Conservation (phyloP, 2,329 filamentous ascomycete genomes). For the Colletotrichum liriopes region DNA sequence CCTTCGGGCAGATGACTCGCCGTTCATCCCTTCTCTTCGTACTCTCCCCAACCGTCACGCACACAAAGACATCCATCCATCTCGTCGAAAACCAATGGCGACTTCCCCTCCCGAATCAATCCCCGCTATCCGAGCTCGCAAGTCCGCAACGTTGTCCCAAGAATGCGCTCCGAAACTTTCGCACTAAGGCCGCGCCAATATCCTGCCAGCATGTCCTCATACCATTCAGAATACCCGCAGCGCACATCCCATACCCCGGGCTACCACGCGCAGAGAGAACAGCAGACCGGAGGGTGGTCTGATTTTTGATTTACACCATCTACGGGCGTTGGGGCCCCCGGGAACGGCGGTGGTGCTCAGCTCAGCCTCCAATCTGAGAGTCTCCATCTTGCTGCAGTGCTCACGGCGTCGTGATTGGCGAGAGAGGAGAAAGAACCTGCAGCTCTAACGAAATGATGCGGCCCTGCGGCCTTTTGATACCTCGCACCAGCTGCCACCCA, state of each 20-base stretch:
- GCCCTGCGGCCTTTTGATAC: conserved; percentile 3
- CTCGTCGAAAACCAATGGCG: not conserved
- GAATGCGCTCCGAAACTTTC: not conserved
- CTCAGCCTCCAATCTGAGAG: conserved; percentile 21
- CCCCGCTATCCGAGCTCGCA: not conserved
- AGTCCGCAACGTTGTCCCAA: not conserved
- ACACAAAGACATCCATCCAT: not conserved
- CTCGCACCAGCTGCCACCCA: not conserved
- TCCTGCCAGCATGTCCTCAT: not conserved
- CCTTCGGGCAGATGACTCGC: not conserved
- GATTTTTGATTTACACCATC: conserved; percentile 2
- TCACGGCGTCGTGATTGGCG: not conserved
- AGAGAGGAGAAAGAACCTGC: not conserved
- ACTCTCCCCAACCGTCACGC: not conserved
- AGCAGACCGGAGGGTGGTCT: conserved; percentile 4
- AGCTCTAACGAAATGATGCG: not conserved
- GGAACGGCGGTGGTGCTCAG: conserved; percentile 15
- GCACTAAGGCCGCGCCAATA: not conserved
- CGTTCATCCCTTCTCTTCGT: not conserved
- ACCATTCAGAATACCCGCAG: not conserved
- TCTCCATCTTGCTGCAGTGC: conserved; percentile 19
- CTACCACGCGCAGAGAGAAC: not conserved
- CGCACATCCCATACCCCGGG: conserved; percentile 4
- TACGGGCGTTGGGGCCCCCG: not conserved
- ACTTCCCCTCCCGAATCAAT: not conserved